Evolutionary conservation across 768 basidiomycete species (phyloP), one percentile per base, ranked within the genome.

Genomic region (Crassisporium funariophilum): DNA sequence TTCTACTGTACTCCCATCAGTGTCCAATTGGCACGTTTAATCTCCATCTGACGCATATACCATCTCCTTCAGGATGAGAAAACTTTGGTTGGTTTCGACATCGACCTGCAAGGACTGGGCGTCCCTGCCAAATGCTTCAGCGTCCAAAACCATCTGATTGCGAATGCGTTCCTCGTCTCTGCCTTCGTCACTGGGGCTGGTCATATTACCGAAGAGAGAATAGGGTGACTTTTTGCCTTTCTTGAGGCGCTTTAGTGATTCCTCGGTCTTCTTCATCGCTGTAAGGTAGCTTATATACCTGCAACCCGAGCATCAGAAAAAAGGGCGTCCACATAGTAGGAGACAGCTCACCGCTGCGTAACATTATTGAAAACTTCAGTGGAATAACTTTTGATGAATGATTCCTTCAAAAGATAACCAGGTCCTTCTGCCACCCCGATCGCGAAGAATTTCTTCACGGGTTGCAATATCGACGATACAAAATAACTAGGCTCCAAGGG

Each of bases 201-300:
- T 63, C 3, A 76, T 53, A 38, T 69, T 72, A 21, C 88, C 80
- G 57, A 98, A 97, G 19, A 97, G 72, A 3, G 91, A 90, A 64
- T 91, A 88, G 0, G 83, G 74, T 0, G 73, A 53, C 55, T 86
- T 91, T 59, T 90, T 91, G 35, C 88, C 87, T 64, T 90, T 95
- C 61, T 94, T 93, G 56, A 95, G 75, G 27, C 89, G 79, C 29
- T 86, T 76, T 19, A 98, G 70, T 9, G 91, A 87, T 60, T 94
- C 93, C 53, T 98, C 93, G 6, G 91, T 91, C 73, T 95, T 95
- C 65, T 84, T 89, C 79, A 95, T 92, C 1, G 82, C 80, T 8
- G 83, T 75, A 17, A 98, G 74, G 59, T 91, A 87, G 46, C 78
- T 76, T 10, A 86, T 82, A 64, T 95, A 97, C 58, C 91, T 92